Conservation (phyloP, 768 basidiomycete genomes). For the Pilatotrama ljubarskyi region DNA sequence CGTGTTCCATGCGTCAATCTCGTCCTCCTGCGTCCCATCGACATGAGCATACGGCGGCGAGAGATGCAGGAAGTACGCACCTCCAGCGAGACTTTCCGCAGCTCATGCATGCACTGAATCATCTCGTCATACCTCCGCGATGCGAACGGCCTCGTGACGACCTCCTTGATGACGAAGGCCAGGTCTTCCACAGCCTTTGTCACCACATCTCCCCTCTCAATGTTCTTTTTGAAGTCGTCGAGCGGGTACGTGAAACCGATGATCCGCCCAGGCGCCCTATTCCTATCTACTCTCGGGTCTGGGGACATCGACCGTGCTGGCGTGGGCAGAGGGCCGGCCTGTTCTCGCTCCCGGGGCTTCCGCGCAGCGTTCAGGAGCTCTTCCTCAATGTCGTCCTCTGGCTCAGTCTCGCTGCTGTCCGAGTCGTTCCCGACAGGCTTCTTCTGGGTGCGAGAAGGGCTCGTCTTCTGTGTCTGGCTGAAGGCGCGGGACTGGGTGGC, state of each 20-base stretch:
- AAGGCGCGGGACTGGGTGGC: slow-evolving; percentile 20
- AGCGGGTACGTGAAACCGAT: slow-evolving; percentile 75
- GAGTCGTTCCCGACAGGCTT: slow-evolving; percentile 19
- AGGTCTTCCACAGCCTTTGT: slow-evolving; percentile 85
- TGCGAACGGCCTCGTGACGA: slow-evolving; percentile 72
- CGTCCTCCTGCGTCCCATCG: slow-evolving; percentile 59
- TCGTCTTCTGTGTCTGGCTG: slow-evolving; percentile 29
- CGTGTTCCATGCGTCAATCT: slow-evolving; percentile 82
- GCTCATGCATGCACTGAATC: slow-evolving; percentile 65
- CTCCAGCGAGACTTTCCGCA: slow-evolving; percentile 68
- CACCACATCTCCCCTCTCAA: slow-evolving; percentile 75
- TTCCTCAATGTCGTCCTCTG: slow-evolving; percentile 43
- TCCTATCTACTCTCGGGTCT: slow-evolving; percentile 44
- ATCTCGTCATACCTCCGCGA: slow-evolving; percentile 65
- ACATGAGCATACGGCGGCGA: not conserved
- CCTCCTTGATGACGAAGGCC: slow-evolving; percentile 65
- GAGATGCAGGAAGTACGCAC: slow-evolving; percentile 36
- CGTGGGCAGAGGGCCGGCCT: slow-evolving; percentile 43
- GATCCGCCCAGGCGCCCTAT: slow-evolving; percentile 67
- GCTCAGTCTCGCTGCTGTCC: slow-evolving; percentile 54
- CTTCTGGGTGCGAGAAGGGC: slow-evolving; percentile 14
- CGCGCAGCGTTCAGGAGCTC: slow-evolving; percentile 26
- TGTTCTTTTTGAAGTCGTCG: slow-evolving; percentile 71
- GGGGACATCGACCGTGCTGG: slow-evolving; percentile 47
- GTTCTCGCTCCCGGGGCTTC: slow-evolving; percentile 19